These are phyloP conservation scores for Viola odorata DNA, from an alignment of 345 rosid species.

Conservation along the genomic window DNA sequence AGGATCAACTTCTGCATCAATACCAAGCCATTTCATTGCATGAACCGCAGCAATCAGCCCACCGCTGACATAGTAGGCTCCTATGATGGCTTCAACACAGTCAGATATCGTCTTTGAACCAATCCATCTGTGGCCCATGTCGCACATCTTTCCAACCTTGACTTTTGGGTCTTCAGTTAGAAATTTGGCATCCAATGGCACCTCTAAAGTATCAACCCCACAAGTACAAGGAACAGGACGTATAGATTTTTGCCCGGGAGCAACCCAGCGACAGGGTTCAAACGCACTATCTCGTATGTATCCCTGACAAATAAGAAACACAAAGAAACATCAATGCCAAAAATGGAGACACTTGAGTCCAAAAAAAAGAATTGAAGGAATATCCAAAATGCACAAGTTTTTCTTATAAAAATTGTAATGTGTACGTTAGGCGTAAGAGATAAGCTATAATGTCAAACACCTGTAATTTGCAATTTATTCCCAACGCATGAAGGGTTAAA, in stretches of 20 bases:
- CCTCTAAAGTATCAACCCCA: slow-evolving; percentile 55
- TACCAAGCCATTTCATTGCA: slow-evolving; percentile 73
- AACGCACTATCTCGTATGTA: slow-evolving; percentile 71
- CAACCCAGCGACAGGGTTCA: slow-evolving; percentile 87
- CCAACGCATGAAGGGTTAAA: slow-evolving; percentile 56
- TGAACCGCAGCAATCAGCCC: slow-evolving; percentile 61
- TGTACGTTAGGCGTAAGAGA: no score
- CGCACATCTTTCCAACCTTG: slow-evolving; percentile 59
- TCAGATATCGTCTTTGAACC: slow-evolving; percentile 77
- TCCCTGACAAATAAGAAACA: slow-evolving; percentile 40
- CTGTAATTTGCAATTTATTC: slow-evolving; percentile 59
- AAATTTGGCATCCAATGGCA: slow-evolving; percentile 60
- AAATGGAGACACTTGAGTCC: no score
- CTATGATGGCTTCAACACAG: slow-evolving; percentile 80
- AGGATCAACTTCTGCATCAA: slow-evolving; percentile 47
- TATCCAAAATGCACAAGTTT: no score
- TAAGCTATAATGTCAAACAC: slow-evolving; percentile 25
- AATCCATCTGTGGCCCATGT: slow-evolving; percentile 84
- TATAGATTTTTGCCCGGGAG: slow-evolving; percentile 68
- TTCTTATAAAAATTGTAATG: no score
- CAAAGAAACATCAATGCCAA: not conserved
- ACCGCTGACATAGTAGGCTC: slow-evolving; percentile 68
- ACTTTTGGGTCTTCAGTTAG: slow-evolving; percentile 41
- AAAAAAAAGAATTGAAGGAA: no score
- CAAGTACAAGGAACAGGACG: slow-evolving; percentile 59